These are phyloP conservation scores for Irpex sp. DNA, from an alignment of 1,284 basidiomycete species.

Conservation along the genomic window DNA sequence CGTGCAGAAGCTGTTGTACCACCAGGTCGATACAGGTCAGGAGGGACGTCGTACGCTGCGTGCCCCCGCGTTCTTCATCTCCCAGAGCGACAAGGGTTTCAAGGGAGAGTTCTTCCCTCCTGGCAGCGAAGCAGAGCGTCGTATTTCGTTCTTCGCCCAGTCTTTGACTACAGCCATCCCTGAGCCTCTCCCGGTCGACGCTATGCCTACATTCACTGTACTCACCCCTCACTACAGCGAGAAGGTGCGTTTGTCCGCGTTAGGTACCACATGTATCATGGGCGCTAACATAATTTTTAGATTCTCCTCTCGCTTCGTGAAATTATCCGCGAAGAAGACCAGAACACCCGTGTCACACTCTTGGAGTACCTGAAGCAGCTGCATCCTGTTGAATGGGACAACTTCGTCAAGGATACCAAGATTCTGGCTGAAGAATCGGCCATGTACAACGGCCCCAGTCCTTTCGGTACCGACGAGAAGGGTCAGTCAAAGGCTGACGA, in stretches of 20 bases:
- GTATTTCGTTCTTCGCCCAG: slow-evolving; percentile 96
- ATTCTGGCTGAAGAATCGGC: slow-evolving; percentile 96
- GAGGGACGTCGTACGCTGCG: slow-evolving; percentile 86
- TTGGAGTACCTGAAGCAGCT: slow-evolving; percentile 98
- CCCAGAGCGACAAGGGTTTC: slow-evolving; percentile 79
- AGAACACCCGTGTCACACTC: slow-evolving; percentile 91
- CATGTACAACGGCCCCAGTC: slow-evolving; percentile 78
- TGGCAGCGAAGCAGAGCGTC: slow-evolving; percentile 89
- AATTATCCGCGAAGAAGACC: slow-evolving; percentile 96
- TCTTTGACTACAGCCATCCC: slow-evolving; percentile 89
- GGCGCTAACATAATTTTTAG: slow-evolving; percentile 30
- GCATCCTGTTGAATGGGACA: slow-evolving; percentile 98
- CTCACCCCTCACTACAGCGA: slow-evolving; percentile 95
- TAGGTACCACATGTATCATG: not conserved
- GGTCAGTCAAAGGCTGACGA: slow-evolving; percentile 86
- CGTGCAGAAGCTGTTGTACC: slow-evolving; percentile 91
- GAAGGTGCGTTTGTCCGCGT: slow-evolving; percentile 51
- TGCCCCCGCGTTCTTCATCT: slow-evolving; percentile 93
- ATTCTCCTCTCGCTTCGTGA: slow-evolving; percentile 91
- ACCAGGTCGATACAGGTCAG: slow-evolving; percentile 83
- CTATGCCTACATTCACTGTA: slow-evolving; percentile 97
- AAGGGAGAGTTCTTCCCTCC: slow-evolving; percentile 92
- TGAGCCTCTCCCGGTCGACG: slow-evolving; percentile 87
- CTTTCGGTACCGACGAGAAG: slow-evolving; percentile 87
- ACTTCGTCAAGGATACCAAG: slow-evolving; percentile 99